Evolutionary conservation across 148 eudicot species (phyloP).

Genomic region (Nepenthes mirabilis): DNA sequence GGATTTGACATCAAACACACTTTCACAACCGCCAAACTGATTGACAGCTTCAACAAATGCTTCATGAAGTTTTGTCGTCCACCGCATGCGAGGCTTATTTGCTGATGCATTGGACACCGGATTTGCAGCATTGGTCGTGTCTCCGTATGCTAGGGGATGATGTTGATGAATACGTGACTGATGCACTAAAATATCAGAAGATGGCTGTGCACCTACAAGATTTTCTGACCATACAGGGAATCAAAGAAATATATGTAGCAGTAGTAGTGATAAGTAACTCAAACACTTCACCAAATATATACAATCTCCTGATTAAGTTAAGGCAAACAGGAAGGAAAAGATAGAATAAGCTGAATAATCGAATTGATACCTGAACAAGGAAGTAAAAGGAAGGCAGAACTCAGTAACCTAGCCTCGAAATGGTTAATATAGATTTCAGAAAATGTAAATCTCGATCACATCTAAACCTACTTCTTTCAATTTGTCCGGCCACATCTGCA

Average conservation of each 20-base stretch:
- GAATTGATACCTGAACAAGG: too few species aligned
- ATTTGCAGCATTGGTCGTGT: slow-evolving; percentile 21
- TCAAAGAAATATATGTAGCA: not conserved
- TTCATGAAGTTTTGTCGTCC: slow-evolving; percentile 86
- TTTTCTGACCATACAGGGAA: not conserved
- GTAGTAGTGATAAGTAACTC: too few species aligned
- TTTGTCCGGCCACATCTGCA: too few species aligned
- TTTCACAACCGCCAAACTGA: slow-evolving; percentile 73
- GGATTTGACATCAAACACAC: slow-evolving; percentile 13
- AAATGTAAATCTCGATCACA: too few species aligned
- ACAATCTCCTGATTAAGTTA: too few species aligned
- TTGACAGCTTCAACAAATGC: slow-evolving; percentile 76
- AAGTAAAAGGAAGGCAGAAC: too few species aligned
- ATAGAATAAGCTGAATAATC: too few species aligned
- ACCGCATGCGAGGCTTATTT: slow-evolving; percentile 67
- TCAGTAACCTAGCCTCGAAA: too few species aligned
- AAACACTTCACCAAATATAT: too few species aligned
- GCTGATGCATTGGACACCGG: slow-evolving; percentile 21
- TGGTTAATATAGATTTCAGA: too few species aligned
- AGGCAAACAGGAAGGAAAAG: too few species aligned
- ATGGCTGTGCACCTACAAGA: slow-evolving; percentile 27
- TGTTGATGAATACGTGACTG: slow-evolving; percentile 20
- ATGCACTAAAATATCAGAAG: slow-evolving; percentile 21
- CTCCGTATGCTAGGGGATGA: slow-evolving; percentile 23
- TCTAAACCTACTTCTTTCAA: too few species aligned